phyloP scores from a whole-genome alignment of 345 rosid genomes.

The Rhizophora apiculata region DNA sequence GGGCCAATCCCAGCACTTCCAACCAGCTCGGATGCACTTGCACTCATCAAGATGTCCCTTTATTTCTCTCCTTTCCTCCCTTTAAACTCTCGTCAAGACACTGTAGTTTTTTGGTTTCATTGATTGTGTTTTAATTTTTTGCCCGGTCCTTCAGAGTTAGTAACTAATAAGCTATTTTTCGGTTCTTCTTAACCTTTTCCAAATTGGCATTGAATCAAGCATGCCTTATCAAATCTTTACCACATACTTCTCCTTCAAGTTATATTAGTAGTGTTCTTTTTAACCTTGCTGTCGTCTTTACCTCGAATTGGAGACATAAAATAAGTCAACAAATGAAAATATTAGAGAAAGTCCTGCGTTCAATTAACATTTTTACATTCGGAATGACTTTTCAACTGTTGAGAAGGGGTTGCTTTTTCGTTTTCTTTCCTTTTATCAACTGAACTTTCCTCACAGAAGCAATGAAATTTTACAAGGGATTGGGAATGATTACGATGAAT shows the following conservation, averaged over 20 bases:
- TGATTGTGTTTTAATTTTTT: background rate
- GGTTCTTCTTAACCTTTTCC: too few species aligned
- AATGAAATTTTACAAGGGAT: conserved; percentile 19
- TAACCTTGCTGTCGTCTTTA: background rate
- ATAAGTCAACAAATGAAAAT: too few species aligned
- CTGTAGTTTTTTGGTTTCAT: background rate
- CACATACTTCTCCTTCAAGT: too few species aligned
- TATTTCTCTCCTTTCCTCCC: background rate
- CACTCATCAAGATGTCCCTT: conserved; percentile 35
- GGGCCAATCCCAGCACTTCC: conserved; percentile 69
- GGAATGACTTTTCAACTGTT: too few species aligned
- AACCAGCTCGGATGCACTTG: conserved; percentile 36
- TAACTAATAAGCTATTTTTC: too few species aligned
- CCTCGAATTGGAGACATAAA: too few species aligned
- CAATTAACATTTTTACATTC: too few species aligned
- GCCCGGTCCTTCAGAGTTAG: too few species aligned
- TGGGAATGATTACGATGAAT: conserved; percentile 28
- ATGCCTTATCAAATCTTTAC: too few species aligned
- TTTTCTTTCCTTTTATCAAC: conserved; percentile 8
- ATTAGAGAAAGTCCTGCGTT: too few species aligned
- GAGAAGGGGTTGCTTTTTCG: background rate
- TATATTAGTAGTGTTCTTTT: background rate
- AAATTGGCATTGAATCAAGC: too few species aligned
- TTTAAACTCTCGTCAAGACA: background rate
- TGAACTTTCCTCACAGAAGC: conserved; percentile 21